These are phyloP conservation scores for Cercospora sp. DNA, from an alignment of 2,329 filamentous ascomycete species.

Conservation along the genomic window DNA sequence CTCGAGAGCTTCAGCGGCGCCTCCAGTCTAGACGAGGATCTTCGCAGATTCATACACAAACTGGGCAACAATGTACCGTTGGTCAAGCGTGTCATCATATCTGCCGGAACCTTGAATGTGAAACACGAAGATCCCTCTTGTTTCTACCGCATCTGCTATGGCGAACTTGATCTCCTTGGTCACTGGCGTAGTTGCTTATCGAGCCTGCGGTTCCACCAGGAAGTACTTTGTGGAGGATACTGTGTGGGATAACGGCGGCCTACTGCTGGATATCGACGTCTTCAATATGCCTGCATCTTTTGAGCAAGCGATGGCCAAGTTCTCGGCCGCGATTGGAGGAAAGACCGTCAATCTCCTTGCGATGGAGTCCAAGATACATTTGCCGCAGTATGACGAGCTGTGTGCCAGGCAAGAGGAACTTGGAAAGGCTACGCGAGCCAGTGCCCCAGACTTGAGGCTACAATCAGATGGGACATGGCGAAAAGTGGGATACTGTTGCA, in stretches of 20 bases:
- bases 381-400: not conserved
- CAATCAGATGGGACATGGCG: not conserved
- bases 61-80: not conserved
- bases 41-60: not conserved
- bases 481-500: not conserved
- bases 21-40: not conserved
- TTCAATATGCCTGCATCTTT: not conserved
- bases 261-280: not conserved
- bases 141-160: not conserved
- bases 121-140: not conserved
- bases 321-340: not conserved
- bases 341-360: not conserved
- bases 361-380: not conserved
- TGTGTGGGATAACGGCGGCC: not conserved
- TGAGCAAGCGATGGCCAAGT: not conserved
- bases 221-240: not conserved
- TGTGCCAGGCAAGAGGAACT: not conserved
- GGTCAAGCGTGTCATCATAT: not conserved
- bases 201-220: not conserved
- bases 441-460: not conserved
- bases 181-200: not conserved
- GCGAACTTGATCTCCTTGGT: not conserved
- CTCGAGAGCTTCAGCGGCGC: not conserved
- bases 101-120: not conserved
- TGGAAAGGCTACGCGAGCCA: not conserved